Percentiles rank a stretch among this genome's conserved stretches.
phyloP scores from a whole-genome alignment of 2,329 filamentous ascomycete species.

The Juglanconis sp. region DNA sequence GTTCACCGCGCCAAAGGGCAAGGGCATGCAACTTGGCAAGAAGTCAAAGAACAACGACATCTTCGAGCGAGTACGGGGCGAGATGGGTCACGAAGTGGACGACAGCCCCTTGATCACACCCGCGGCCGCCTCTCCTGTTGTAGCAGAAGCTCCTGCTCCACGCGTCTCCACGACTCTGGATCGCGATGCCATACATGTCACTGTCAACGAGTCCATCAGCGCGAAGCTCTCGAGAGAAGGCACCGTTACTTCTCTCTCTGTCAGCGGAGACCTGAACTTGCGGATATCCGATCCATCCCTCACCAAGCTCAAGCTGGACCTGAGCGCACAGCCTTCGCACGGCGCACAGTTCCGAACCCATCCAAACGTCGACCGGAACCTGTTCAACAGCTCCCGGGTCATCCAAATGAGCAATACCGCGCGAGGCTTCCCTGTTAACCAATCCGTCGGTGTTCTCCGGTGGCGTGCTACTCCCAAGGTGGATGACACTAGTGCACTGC shows the following conservation, averaged over 20 bases:
- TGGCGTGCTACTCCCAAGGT: conserved; percentile 84
- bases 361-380: conserved; percentile 87
- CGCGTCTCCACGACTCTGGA: conserved; percentile 67
- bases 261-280: conserved; percentile 89
- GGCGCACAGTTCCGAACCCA: conserved; percentile 92
- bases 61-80: conserved; percentile 90
- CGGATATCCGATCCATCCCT: conserved; percentile 84
- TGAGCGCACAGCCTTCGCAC: conserved; percentile 72
- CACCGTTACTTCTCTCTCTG: conserved; percentile 76
- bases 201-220: conserved; percentile 83
- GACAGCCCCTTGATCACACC: conserved; percentile 66
- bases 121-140: conserved; percentile 45
- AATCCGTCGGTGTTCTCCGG: conserved; percentile 85
- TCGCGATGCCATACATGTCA: conserved; percentile 82
- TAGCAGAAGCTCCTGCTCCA: conserved; percentile 51
- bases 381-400: conserved; percentile 77
- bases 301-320: conserved; percentile 85
- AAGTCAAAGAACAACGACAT: conserved; percentile 98
- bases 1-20: conserved; percentile 74
- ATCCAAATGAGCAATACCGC: conserved; percentile 88
- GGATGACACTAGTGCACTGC: conserved; percentile 76
- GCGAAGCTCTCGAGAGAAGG: conserved; percentile 88
- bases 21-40: conserved; percentile 98
- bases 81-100: conserved; percentile 83
- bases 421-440: conserved; percentile 92